phyloP scores from a whole-genome alignment of 805 yeast genomes.

The Wickerhamomyces xylosicus region DNA sequence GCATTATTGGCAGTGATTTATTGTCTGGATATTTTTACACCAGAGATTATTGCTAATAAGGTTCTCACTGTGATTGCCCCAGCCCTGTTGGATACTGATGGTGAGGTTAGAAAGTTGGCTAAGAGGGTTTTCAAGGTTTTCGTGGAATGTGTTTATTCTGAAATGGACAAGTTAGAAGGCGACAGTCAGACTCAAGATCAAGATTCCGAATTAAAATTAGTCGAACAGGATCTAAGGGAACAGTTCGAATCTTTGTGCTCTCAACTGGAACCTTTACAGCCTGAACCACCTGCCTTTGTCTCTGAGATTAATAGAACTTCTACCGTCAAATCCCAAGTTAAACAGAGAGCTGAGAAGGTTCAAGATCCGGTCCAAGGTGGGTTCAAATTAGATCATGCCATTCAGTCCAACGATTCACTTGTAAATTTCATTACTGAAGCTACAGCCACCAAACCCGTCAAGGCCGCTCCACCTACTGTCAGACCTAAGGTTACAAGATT shows the following conservation, averaged over 20 bases:
- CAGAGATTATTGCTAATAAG: slow-evolving; percentile 69
- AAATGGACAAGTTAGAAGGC: slow-evolving; percentile 27
- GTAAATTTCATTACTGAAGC: neutral
- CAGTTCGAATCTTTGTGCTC: slow-evolving; percentile 16
- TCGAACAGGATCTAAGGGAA: slow-evolving; percentile 10
- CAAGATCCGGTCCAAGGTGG: neutral
- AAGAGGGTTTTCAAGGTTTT: slow-evolving; percentile 54
- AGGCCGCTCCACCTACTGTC: slow-evolving; percentile 1
- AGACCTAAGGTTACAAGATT: slow-evolving; percentile 15
- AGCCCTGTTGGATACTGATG: slow-evolving; percentile 65
- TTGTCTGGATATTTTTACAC: slow-evolving; percentile 54
- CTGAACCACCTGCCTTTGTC: slow-evolving; percentile 10
- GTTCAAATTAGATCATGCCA: slow-evolving; percentile 4
- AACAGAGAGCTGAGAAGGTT: neutral
- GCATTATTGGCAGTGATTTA: slow-evolving; percentile 67
- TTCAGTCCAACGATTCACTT: neutral
- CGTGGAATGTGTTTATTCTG: slow-evolving; percentile 40
- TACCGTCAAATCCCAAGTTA: neutral
- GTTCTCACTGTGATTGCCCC: slow-evolving; percentile 81
- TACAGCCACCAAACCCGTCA: neutral
- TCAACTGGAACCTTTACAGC: slow-evolving; percentile 9
- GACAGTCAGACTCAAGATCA: slow-evolving; percentile 16
- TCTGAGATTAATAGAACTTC: slow-evolving; percentile 11
- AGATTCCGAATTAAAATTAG: slow-evolving; percentile 15
- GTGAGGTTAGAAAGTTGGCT: slow-evolving; percentile 64